These are phyloP conservation scores for Blastocystis sp. DNA, from an alignment of 352 stramenopile species.

Conservation along the genomic window DNA sequence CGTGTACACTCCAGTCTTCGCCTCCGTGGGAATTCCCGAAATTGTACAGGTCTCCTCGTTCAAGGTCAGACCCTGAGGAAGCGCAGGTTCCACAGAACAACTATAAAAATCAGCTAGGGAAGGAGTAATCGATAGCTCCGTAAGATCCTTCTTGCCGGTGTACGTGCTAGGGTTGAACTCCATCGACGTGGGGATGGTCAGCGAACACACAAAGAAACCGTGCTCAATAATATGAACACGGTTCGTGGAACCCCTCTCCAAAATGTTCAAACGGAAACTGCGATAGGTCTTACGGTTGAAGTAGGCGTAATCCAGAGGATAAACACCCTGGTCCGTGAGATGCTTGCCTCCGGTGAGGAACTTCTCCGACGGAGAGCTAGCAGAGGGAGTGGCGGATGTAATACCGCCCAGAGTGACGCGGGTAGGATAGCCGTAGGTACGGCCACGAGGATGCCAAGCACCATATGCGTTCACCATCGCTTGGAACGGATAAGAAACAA, in stretches of 20 bases:
- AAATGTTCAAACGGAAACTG: background rate
- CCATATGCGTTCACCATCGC: background rate
- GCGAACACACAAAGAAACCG: background rate
- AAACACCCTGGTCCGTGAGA: background rate
- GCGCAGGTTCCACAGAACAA: constrained; percentile 1
- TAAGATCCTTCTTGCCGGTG: background rate
- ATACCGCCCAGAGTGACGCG: background rate
- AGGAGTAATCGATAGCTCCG: background rate
- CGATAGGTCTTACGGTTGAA: background rate
- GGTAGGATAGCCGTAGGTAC: background rate
- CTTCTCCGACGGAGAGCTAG: background rate
- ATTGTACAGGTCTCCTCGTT: background rate
- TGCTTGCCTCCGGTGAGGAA: background rate
- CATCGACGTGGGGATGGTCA: background rate
- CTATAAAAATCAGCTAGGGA: background rate
- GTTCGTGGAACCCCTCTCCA: background rate
- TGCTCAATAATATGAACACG: background rate
- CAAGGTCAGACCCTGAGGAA: constrained; percentile 37
- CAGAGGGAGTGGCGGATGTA: background rate
- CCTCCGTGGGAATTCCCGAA: background rate
- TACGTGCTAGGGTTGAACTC: background rate
- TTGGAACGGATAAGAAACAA: background rate
- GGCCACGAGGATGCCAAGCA: background rate
- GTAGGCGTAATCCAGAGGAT: background rate
- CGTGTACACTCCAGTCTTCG: background rate